phyloP scores from a whole-genome alignment of 805 yeast species.

The Hanseniaspora occidentalis region DNA sequence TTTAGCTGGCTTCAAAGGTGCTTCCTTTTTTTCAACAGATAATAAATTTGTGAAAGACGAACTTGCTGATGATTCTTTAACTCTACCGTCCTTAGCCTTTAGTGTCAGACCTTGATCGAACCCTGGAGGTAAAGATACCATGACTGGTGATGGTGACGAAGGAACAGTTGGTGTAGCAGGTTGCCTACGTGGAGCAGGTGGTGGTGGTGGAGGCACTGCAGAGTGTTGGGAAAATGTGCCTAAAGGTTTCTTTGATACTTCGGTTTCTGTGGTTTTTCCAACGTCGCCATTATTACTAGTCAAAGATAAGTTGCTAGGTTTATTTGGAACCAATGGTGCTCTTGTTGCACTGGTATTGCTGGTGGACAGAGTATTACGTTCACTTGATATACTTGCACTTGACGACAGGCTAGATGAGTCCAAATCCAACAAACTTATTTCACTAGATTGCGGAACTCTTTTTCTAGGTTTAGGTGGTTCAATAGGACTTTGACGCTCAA shows the following conservation, averaged over 20 bases:
- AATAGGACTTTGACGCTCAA: neutral
- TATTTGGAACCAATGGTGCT: slow-evolving; percentile 10
- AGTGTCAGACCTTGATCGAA: slow-evolving; percentile 6
- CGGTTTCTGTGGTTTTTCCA: slow-evolving; percentile 1
- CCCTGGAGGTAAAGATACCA: slow-evolving; percentile 7
- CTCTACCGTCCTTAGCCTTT: slow-evolving; percentile 3
- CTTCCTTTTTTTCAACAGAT: slow-evolving; percentile 10
- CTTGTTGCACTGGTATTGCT: neutral
- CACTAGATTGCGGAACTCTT: neutral
- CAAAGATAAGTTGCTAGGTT: slow-evolving; percentile 1
- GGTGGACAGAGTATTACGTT: neutral
- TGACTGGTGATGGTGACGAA: neutral
- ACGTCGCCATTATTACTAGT: no score
- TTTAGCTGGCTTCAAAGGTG: slow-evolving; percentile 21
- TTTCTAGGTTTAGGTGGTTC: slow-evolving; percentile 5
- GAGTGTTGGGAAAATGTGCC: no score
- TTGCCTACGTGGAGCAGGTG: slow-evolving; percentile 7
- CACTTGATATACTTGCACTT: neutral
- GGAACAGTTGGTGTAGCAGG: neutral
- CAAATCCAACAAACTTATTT: slow-evolving; percentile 9
- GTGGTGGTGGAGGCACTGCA: slow-evolving; percentile 12
- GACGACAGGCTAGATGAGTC: slow-evolving; percentile 2
- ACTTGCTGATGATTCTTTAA: neutral
- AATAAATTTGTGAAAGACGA: no score
- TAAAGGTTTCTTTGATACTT: no score